phyloP scores from a whole-genome alignment of 371 early-diverging fungal genomes.

The Entomophthora muscae region DNA sequence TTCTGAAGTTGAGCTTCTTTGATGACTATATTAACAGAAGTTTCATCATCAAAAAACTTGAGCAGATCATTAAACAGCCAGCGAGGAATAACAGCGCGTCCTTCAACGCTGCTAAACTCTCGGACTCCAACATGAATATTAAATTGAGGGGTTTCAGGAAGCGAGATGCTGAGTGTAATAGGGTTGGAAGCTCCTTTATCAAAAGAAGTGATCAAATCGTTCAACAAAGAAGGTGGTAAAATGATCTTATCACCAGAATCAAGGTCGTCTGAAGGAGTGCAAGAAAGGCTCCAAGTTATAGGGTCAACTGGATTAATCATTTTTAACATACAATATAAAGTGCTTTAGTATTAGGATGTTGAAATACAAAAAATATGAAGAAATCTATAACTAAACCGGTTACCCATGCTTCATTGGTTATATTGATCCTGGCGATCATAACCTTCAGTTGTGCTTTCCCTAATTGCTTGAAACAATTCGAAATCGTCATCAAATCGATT shows the following conservation, averaged over 20 bases:
- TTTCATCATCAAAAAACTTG: constrained; percentile 18
- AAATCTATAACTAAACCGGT: too few species aligned
- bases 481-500: too few species aligned
- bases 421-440: too few species aligned
- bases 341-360: too few species aligned
- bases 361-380: too few species aligned
- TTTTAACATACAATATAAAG: too few species aligned
- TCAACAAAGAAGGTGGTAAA: neutral
- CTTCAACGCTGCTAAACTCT: constrained; percentile 44
- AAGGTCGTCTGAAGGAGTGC: too few species aligned
- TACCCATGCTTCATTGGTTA: too few species aligned
- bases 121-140: constrained; percentile 51
- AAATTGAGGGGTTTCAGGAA: constrained; percentile 20
- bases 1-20: constrained; percentile 34
- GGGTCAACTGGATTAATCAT: too few species aligned
- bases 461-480: too few species aligned
- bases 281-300: too few species aligned
- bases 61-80: constrained; percentile 33
- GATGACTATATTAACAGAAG: constrained; percentile 25
- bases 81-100: constrained; percentile 27
- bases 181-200: constrained; percentile 30
- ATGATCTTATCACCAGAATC: neutral
- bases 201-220: neutral
- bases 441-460: too few species aligned
- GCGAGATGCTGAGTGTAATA: constrained; percentile 39